These are phyloP conservation scores for Abelmoschus esculentus DNA, from an alignment of 345 rosid genomes.

Conservation along the genomic window DNA sequence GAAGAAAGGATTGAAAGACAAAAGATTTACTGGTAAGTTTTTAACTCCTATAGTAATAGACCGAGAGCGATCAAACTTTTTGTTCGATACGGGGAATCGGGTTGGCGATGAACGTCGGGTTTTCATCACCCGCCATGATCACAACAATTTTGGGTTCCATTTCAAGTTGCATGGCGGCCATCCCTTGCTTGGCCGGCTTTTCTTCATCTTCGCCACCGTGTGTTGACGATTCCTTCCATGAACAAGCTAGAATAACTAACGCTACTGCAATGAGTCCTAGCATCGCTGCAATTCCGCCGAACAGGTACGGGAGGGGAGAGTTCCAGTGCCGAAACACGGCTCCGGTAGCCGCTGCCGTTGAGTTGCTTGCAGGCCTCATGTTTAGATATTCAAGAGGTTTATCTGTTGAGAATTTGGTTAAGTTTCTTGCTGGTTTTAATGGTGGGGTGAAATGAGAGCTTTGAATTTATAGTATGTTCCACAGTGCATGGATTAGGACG, in stretches of 20 bases:
- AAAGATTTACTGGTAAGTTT: not conserved
- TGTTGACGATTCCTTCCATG: conserved; percentile 16
- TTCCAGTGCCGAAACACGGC: conserved; percentile 21
- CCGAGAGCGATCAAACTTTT: conserved; percentile 6
- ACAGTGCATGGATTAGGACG: conserved; percentile 23
- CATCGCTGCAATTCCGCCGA: conserved; percentile 44
- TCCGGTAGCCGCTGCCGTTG: conserved; percentile 7
- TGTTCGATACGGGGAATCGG: conserved; percentile 14
- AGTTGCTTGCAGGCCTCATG: conserved; percentile 38
- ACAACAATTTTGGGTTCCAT: conserved; percentile 66
- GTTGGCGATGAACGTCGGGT: conserved; percentile 51
- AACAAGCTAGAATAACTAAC: conserved; percentile 40
- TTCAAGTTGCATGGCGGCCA: conserved; percentile 21
- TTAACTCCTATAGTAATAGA: not conserved
- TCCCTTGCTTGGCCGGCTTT: conserved; percentile 11
- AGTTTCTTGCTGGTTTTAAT: not conserved
- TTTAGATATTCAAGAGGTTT: not conserved
- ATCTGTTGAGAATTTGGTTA: not conserved
- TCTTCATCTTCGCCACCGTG: conserved; percentile 13
- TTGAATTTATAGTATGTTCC: conserved; percentile 19
- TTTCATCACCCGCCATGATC: conserved; percentile 58
- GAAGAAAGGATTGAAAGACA: not conserved
- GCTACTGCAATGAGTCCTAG: conserved; percentile 37
- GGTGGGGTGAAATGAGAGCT: not conserved
- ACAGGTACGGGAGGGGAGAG: conserved; percentile 44